Percentiles rank a stretch among this genome's conserved stretches.
These are phyloP conservation scores for Russula ochroleuca DNA, from an alignment of 768 basidiomycete genomes.

Conservation along the genomic window DNA sequence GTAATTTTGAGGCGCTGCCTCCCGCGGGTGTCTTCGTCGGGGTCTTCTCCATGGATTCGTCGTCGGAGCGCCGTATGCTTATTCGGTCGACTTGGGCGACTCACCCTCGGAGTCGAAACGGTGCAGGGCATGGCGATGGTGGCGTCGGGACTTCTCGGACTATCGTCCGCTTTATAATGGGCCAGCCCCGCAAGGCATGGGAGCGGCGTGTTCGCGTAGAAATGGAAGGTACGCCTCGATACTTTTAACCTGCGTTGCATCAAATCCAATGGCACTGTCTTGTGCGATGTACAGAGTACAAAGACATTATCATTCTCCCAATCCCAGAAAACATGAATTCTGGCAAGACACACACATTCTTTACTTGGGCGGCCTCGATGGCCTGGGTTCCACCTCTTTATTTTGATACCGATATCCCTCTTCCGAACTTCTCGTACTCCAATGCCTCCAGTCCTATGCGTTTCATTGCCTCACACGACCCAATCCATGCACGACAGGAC, in stretches of 20 bases:
- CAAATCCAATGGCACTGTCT: slow-evolving; percentile 1
- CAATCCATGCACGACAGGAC: slow-evolving; percentile 54
- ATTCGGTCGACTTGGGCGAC: slow-evolving; percentile 88
- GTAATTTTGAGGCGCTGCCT: slow-evolving; percentile 63
- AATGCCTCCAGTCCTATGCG: slow-evolving; percentile 53
- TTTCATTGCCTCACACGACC: slow-evolving; percentile 66
- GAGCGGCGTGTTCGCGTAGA: slow-evolving; percentile 78
- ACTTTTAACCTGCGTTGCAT: background rate
- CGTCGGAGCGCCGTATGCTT: slow-evolving; percentile 79
- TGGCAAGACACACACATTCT: slow-evolving; percentile 89
- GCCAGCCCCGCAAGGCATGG: slow-evolving; percentile 75
- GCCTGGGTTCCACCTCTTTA: slow-evolving; percentile 87
- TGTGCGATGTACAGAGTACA: slow-evolving; percentile 51
- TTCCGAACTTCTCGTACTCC: slow-evolving; percentile 62
- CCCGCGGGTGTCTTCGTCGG: slow-evolving; percentile 87
- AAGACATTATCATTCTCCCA: slow-evolving; percentile 82
- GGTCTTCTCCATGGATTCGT: slow-evolving; percentile 84
- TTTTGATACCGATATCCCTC: slow-evolving; percentile 40
- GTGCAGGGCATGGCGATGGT: slow-evolving; percentile 64
- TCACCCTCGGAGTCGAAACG: slow-evolving; percentile 72
- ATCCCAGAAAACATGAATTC: slow-evolving; percentile 93
- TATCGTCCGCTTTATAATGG: slow-evolving; percentile 84
- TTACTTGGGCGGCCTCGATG: slow-evolving; percentile 86
- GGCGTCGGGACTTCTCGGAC: slow-evolving; percentile 77
- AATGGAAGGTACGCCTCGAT: slow-evolving; percentile 73